These are phyloP conservation scores for Polygonum aviculare DNA, from an alignment of 148 eudicot genomes.

Conservation along the genomic window DNA sequence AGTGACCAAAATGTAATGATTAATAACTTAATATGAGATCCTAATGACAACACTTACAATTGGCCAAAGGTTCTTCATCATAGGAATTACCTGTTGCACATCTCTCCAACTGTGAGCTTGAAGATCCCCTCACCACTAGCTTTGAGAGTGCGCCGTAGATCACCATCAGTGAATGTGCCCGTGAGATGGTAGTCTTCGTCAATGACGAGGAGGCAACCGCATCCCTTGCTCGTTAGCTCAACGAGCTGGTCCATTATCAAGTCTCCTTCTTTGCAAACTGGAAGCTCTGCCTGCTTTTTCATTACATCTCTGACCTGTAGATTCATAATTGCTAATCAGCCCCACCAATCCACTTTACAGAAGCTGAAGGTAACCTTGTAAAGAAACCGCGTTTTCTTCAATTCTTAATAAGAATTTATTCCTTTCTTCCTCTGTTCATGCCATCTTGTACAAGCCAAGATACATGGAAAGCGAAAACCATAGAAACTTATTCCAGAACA, in stretches of 20 bases:
- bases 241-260: constrained; percentile 96
- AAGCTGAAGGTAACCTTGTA: background rate
- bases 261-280: constrained; percentile 76
- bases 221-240: constrained; percentile 90
- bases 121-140: constrained; percentile 89
- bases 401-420: background rate
- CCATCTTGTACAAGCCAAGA: background rate
- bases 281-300: constrained; percentile 84
- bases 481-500: background rate
- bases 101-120: constrained; percentile 90
- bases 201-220: constrained; percentile 89
- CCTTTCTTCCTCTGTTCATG: background rate
- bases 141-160: constrained; percentile 82
- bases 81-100: constrained; percentile 82
- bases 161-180: constrained; percentile 97
- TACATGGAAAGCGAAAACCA: background rate
- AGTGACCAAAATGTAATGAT: background rate
- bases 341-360: background rate
- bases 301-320: constrained; percentile 91
- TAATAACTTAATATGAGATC: background rate
- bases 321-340: background rate
- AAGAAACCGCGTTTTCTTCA: background rate
- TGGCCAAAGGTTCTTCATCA: background rate
- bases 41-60: background rate
- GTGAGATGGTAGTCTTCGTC: constrained; percentile 61